Evolutionary conservation across 495 filamentous ascomycete species (phyloP), one percentile per base, ranked within the genome.

Genomic region (Tuber microsphaerosporum): DNA sequence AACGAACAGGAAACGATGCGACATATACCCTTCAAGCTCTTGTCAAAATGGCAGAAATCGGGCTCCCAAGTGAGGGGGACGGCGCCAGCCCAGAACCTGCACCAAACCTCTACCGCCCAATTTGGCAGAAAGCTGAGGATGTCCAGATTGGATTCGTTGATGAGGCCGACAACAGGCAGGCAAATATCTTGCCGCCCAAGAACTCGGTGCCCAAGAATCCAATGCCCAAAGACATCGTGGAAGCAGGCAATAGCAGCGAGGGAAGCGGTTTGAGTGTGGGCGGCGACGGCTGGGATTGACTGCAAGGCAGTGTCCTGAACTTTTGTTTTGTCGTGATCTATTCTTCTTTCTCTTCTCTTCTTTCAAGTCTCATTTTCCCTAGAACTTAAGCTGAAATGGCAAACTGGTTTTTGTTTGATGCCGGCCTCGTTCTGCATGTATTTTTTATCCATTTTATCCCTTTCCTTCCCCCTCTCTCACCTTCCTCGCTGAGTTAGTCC

Each of bases 1-100:
- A 17, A 26, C n/a, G 22, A 73, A 43, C n/a, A 82, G 81, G 95
- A n/a, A 99, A 99, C 82, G 95, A 99, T 81, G 95, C 95, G 7
- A 89, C 88, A 9, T 97, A 92, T 83, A 94, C 94, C 0, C 81
- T 97, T 75, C 89, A 90, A 76, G 91, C 89, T 42, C 87, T 97
- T 86, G 82, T 98, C 17, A 87, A 84, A 19, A 87, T 97, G 77
- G 86, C 88, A 69, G 81, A 93, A 75, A 86, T 84, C 80, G 76
- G 82, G 61, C 79, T 83, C 20, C 73, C 73, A 17, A 76, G 68
- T 12, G 37, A 71, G n/a, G 69, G 61, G 9, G 72, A 75, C 31
- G 71, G 14, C 12, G 61, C 42, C 16, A 73, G 39, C 22, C 17
- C 69, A 7, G 56, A 72, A 72, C n/a, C 45, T 41, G 7, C 44